Percentiles rank a stretch among this genome's conserved stretches.
phyloP scores from a whole-genome alignment of 306 rosid species.

The Canavalia ensiformis region DNA sequence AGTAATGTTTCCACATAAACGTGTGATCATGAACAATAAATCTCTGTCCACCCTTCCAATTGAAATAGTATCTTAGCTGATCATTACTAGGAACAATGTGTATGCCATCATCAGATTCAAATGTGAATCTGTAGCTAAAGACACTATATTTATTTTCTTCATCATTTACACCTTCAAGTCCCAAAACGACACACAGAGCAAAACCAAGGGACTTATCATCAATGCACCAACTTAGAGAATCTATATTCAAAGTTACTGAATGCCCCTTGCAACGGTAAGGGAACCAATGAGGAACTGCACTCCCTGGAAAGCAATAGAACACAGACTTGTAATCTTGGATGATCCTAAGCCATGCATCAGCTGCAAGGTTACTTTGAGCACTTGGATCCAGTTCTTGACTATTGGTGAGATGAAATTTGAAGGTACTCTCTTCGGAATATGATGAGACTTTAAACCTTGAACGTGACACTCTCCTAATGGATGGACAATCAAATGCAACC shows the following conservation, averaged over 20 bases:
- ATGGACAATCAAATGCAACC: slow-evolving; percentile 44
- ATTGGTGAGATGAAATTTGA: slow-evolving; percentile 46
- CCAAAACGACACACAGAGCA: slow-evolving; percentile 22
- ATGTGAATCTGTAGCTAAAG: slow-evolving; percentile 25
- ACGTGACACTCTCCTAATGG: slow-evolving; percentile 33
- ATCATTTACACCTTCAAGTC: slow-evolving; percentile 3
- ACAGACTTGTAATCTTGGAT: neutral
- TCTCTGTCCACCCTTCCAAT: slow-evolving; percentile 26
- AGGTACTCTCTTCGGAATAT: neutral
- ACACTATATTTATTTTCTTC: neutral
- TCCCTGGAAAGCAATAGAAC: slow-evolving; percentile 49
- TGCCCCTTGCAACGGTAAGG: slow-evolving; percentile 5
- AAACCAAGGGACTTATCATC: slow-evolving; percentile 21
- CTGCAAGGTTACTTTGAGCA: slow-evolving; percentile 13
- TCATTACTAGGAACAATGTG: slow-evolving; percentile 15
- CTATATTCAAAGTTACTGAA: neutral
- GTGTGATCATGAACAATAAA: slow-evolving; percentile 34
- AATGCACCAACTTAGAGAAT: neutral
- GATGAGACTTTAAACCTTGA: slow-evolving; percentile 3
- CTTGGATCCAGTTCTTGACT: slow-evolving; percentile 35
- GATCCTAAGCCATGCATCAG: slow-evolving; percentile 35
- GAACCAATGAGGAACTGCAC: slow-evolving; percentile 47
- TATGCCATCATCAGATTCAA: slow-evolving; percentile 2
- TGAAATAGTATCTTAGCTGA: neutral
- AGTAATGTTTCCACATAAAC: slow-evolving; percentile 32